Evolutionary conservation across 805 yeast genomes (phyloP).

Genomic region (Crinitomyces ghanaensis): DNA sequence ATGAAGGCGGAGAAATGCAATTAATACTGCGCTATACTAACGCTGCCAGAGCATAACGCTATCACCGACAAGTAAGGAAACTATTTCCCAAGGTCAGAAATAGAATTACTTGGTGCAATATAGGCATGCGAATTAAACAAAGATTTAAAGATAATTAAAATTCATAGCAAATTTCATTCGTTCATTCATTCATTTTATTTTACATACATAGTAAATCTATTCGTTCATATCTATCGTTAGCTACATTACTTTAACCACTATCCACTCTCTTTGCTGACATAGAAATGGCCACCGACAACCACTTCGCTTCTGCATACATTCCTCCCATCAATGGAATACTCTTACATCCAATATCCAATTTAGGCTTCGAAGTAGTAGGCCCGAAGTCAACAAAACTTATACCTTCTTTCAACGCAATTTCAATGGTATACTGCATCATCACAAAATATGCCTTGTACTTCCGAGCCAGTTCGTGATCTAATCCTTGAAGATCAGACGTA

Average conservation of each 20-base stretch:
- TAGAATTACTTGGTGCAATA: too few species aligned
- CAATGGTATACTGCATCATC: slow-evolving; percentile 37
- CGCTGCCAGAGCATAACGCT: too few species aligned
- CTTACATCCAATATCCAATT: slow-evolving; percentile 31
- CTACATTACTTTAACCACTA: too few species aligned
- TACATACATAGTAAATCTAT: slow-evolving; percentile 15
- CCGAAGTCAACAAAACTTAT: slow-evolving; percentile 34
- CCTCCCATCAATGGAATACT: slow-evolving; percentile 32
- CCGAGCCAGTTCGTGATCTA: slow-evolving; percentile 31
- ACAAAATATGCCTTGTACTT: slow-evolving; percentile 35
- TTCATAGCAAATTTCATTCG: slow-evolving; percentile 79
- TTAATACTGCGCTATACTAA: too few species aligned
- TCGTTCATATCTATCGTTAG: too few species aligned
- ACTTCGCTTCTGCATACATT: slow-evolving; percentile 18
- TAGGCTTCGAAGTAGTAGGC: slow-evolving; percentile 35
- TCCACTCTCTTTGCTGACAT: slow-evolving; percentile 7
- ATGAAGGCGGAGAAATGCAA: too few species aligned
- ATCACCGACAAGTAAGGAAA: too few species aligned
- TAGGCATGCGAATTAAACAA: too few species aligned
- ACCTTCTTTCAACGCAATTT: slow-evolving; percentile 30
- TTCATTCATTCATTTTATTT: slow-evolving; percentile 36
- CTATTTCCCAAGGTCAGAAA: too few species aligned
- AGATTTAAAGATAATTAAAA: too few species aligned
- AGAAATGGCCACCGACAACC: slow-evolving; percentile 6
- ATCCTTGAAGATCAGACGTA: slow-evolving; percentile 35